Base-by-base conservation (phyloP, 208 protist species). In the Plasmodiophora brassicae region DNA sequence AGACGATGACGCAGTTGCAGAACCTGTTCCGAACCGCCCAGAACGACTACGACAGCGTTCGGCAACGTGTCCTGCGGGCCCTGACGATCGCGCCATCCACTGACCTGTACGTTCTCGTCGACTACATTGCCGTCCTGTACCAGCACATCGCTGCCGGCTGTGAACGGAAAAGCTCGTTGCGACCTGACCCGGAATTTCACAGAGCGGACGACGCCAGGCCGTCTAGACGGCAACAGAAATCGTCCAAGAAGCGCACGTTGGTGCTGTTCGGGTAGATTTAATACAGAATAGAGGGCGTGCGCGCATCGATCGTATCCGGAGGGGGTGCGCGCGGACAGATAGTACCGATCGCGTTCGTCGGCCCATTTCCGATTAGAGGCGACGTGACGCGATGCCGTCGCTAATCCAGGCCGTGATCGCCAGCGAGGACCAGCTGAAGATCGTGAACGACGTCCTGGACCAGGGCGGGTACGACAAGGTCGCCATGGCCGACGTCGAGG, bases 21-120 rank as follows among this genome's bases (percentile, higher is more conserved):
- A 32, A 14, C n/a, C 5, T 32, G 65, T 78, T 78, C 5, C 5
- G 65, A 38, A 38, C 20, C 5, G 65, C n/a, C n/a, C 65, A 5
- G 20, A 32, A 78, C n/a, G 5, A 14, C 5, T n/a, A 78, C 20
- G 32, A 78, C 41, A 36, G 14, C 41, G n/a, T 78, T 38, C 65
- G n/a, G 14, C 14, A 78, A 36, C 5, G 65, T 5, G 5, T 78
- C n/a, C 32, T 36, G 5, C 32, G n/a, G 20, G 41, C 41, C 41
- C n/a, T 78, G 5, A 78, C 5, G 32, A 38, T 36, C 14, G 41
- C 41, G 65, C 5, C 65, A 5, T 8, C 65, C 14, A 32, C 20
- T 38, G 65, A 78, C 41, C 65, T 36, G 65, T 78, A 36, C n/a
- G n/a, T 78, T 78, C 65, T 78, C n/a, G 65, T 78, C n/a, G 65